A percentile compares a stretch with the other conserved stretches of the same genome.
phyloP scores from a whole-genome alignment of 106 monocot species.

The Phalaenopsis aphrodite region DNA sequence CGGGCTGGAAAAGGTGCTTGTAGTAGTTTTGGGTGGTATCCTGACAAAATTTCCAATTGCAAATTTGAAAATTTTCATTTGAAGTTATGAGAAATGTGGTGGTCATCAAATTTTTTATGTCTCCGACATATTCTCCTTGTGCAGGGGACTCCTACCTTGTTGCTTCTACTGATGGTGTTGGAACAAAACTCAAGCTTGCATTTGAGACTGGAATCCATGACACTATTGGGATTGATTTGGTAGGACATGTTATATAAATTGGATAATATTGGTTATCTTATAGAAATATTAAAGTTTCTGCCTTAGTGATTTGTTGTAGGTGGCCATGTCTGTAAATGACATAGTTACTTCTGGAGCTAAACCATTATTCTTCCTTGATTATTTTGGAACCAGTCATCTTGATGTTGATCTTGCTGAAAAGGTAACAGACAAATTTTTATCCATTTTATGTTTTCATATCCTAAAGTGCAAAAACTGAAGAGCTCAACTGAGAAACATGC shows the following conservation, averaged over 20 bases:
- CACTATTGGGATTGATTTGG: slow-evolving; percentile 96
- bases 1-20: neutral
- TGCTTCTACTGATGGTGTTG: slow-evolving; percentile 95
- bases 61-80: no score
- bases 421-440: slow-evolving; percentile 20
- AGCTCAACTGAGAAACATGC: neutral
- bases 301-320: slow-evolving; percentile 27
- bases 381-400: slow-evolving; percentile 80
- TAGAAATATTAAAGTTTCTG: slow-evolving; percentile 4
- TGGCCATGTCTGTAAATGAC: slow-evolving; percentile 99
- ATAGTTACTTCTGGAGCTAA: slow-evolving; percentile 97
- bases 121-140: neutral
- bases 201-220: slow-evolving; percentile 96
- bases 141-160: slow-evolving; percentile 94
- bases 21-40: neutral
- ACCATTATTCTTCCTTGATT: slow-evolving; percentile 92
- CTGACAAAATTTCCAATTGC: no score
- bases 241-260: slow-evolving; percentile 14
- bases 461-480: neutral
- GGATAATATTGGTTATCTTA: neutral
- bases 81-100: no score
- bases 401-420: slow-evolving; percentile 97
- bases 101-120: neutral
- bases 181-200: slow-evolving; percentile 95
- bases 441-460: neutral